Evolutionary conservation across 2,329 filamentous ascomycete genomes (phyloP), one percentile per base, ranked within the genome.

Genomic region (Penicillium sp.): DNA sequence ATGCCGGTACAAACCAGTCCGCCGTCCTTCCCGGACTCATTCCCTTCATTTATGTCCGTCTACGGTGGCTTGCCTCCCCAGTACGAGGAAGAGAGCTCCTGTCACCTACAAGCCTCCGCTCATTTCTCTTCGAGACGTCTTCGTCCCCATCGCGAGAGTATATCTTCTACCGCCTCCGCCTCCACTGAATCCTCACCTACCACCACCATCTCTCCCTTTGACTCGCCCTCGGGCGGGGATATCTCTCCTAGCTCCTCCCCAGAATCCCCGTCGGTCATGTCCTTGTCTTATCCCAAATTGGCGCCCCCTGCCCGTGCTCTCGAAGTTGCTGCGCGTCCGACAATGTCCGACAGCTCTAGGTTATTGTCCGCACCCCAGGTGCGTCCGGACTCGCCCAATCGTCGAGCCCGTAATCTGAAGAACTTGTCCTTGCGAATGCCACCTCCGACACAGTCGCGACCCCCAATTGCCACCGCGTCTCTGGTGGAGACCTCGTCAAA

Each of bases 151-250:
- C 75, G 76, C 27, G 69, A 73, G 60, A 79, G 75, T 61, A 64
- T 77, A 37, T 77, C 75, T 11, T 76, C 75, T 9, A 68, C 73
- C 50, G 69, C 69, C n/a, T 90, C 89, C 15, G 90, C 90, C 61
- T 97, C 94, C 1, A 90, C 90, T 41, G 92, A 96, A 68, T 96
- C 93, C 22, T 97, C 93, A 8, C 94, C 94, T 1, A 97, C 93
- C 7, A 97, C 92, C 3, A 96, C 93, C 2, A 84, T 94, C 48
- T 96, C 92, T 6, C 96, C 91, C 20, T 90, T 93, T 60, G 93
- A 96, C 75, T 95, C 92, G 5, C 93, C 91, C 8, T 90, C 91
- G 27, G 82, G 94, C 47, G 92, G 92, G 27, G 93, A 97, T 66
- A 88, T 90, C 7, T 97, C 93, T 5, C 92, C 94, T 3, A 93